Evolutionary conservation across 495 filamentous ascomycete species (phyloP), one percentile per base, ranked within the genome.

Genomic region (Tuber melanosporum): DNA sequence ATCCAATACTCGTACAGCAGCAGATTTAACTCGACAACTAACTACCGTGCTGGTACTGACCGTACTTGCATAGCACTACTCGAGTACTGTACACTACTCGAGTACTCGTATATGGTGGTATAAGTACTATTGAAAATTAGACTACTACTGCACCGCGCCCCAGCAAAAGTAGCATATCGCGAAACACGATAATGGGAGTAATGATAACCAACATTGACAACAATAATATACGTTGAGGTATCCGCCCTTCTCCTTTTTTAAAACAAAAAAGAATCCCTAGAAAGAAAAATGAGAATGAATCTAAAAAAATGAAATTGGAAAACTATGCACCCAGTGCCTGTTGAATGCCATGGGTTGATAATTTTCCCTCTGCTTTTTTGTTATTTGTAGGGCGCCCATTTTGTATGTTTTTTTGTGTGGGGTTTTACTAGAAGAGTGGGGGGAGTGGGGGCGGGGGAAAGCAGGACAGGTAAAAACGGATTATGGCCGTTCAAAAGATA

Each of bases 151-250:
- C 57, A 66, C 57, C 26, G 17, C 26, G 14, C 17, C 26, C 32
- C 26, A 66, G 14, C 57, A 66, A 66, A 57, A 66, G 26, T 15
- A 66, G 57, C 26, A 66, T 66, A 36, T 36, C 57, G 26, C 36
- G 8, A 19, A 19, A 66, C 57, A 6, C 42, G 62, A 71, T 70
- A 74, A 70, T 6, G 47, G n/a, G 47, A 10, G 4, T 71, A 36
- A 62, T 41, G 41, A 62, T 77, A 49, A 52, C 12, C 71, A 79
- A 77, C 57, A 10, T 8, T 36, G 57, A 36, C 57, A 72, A 39
- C 39, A 78, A 49, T 72, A 62, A 73, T 69, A 79, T 79, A 80
- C 77, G 77, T 80, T 79, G 78, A 79, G 70, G 73, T 80, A 74
- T 75, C 70, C 20, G 44, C 75, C 70, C 41, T 46, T 43, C 71